Base-by-base conservation (phyloP, 139 green algal genomes). In the Zygnema cylindricum region DNA sequence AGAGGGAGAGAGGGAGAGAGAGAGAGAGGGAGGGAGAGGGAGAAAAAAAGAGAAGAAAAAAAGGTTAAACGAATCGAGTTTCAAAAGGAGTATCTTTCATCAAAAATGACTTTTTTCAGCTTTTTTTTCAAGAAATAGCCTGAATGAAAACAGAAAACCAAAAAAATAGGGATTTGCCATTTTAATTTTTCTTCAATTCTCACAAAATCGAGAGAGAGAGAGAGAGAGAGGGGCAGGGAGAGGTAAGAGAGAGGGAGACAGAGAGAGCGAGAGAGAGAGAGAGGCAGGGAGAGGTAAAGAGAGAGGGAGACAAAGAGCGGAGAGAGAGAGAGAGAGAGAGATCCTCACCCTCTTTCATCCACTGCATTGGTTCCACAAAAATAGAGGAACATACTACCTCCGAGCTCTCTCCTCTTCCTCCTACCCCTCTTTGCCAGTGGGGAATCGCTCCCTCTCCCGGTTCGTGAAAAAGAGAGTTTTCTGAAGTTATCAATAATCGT, bases 341-440 rank as follows among this genome's bases (percentile, higher is more conserved):
- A 63, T 63, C 49, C 49, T 54, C n/a, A 84, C 77, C 77, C 2
- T 3, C 71, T 23, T 77, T 78, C 84, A 89, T 89, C 84, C 84
- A 89, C 2, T 88, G 76, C 84, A 89, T 86, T 2, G 77, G 76
- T 54, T 89, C 41, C 36, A 89, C 73, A 54, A 89, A 89, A 11
- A 77, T 25, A 22, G 84, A 89, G 40, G 84, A 86, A n/a, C 84
- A 89, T 11, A 69, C 3, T 49, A 49, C 11, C 71, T 11, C 7
- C 71, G 3, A 16, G 7, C 7, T 3, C 39, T 43, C 7, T 25
- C 3, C 7, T 16, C 16, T 3, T 16, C 3, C 71, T 25, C 7
- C 39, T 16, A 83, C 77, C 11, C 77, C 21, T 11, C 77, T 39
- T 25, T 16, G 77, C 77, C 71, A 38, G 11, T 49, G 82, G 33